phyloP scores from a whole-genome alignment of 1,284 basidiomycete genomes.

The Malassezia caprae region DNA sequence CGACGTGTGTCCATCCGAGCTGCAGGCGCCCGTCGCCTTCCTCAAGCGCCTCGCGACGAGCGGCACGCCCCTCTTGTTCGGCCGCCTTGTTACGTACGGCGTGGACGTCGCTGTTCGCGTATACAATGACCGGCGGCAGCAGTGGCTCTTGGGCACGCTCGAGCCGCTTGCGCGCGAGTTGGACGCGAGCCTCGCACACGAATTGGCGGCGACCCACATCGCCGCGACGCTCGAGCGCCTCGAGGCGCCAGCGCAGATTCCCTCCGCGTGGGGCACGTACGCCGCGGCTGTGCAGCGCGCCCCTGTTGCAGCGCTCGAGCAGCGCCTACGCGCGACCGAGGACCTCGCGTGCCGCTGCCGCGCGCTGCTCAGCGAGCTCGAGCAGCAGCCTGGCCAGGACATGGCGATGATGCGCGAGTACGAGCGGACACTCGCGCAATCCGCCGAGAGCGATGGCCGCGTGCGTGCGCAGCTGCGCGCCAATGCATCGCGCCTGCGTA shows the following conservation, averaged over 20 bases:
- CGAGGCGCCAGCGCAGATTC: constrained; percentile 73
- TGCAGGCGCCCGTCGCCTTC: constrained; percentile 49
- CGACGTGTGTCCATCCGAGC: constrained; percentile 56
- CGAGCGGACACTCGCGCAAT: constrained; percentile 26
- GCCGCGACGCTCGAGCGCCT: constrained; percentile 79
- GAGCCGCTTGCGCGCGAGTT: constrained; percentile 59
- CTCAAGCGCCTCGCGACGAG: constrained; percentile 24
- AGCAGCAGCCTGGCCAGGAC: constrained; percentile 44
- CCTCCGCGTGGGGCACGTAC: constrained; percentile 66
- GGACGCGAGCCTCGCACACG: constrained; percentile 57
- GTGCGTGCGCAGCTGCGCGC: constrained; percentile 52
- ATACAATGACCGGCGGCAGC: constrained; percentile 72
- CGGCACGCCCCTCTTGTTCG: constrained; percentile 55
- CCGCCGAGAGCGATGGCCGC: constrained; percentile 26
- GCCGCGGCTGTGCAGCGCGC: constrained; percentile 32
- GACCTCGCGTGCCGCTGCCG: constrained; percentile 59
- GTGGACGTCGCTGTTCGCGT: constrained; percentile 79
- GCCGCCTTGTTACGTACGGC: constrained; percentile 72
- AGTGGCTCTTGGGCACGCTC: constrained; percentile 63
- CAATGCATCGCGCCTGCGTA: constrained; percentile 22
- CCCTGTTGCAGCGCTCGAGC: background rate
- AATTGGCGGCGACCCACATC: constrained; percentile 64
- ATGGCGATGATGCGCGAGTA: constrained; percentile 18
- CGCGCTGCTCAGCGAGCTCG: constrained; percentile 58
- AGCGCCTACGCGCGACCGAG: constrained; percentile 62